A percentile compares a stretch with the other conserved stretches of the same genome.
Conservation (phyloP, 1,284 basidiomycete genomes). For the Naganishia sp. region DNA sequence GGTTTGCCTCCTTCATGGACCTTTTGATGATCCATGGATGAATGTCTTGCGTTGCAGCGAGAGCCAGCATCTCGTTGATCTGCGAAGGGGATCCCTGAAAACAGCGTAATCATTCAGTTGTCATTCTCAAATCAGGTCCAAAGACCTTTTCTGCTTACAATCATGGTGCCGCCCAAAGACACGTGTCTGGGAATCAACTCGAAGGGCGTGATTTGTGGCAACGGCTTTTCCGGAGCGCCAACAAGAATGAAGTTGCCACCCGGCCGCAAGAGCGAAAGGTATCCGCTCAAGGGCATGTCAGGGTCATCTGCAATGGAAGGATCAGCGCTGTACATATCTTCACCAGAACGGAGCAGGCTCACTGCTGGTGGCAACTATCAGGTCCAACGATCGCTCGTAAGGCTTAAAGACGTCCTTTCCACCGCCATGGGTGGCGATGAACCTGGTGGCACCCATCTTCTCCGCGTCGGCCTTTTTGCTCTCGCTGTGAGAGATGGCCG, state of each 20-base stretch:
- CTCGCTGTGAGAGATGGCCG: constrained; percentile 56
- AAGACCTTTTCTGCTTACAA: constrained; percentile 11
- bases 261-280: constrained; percentile 51
- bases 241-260: constrained; percentile 50
- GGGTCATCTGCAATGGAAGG: constrained; percentile 38
- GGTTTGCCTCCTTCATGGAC: constrained; percentile 54
- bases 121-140: neutral
- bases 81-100: constrained; percentile 47
- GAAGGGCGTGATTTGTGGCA: constrained; percentile 40
- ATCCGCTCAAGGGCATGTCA: constrained; percentile 49
- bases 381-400: constrained; percentile 51
- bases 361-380: constrained; percentile 55
- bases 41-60: constrained; percentile 46
- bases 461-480: constrained; percentile 56
- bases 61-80: constrained; percentile 50
- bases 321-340: constrained; percentile 15
- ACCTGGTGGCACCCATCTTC: constrained; percentile 55
- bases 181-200: constrained; percentile 37
- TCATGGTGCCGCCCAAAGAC: constrained; percentile 27
- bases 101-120: constrained; percentile 1
- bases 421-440: constrained; percentile 48
- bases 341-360: constrained; percentile 17
- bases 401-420: constrained; percentile 38
- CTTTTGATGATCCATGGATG: constrained; percentile 42
- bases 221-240: constrained; percentile 46